Conservation (phyloP, 2,329 filamentous ascomycete genomes). For the Cercospora sp. region DNA sequence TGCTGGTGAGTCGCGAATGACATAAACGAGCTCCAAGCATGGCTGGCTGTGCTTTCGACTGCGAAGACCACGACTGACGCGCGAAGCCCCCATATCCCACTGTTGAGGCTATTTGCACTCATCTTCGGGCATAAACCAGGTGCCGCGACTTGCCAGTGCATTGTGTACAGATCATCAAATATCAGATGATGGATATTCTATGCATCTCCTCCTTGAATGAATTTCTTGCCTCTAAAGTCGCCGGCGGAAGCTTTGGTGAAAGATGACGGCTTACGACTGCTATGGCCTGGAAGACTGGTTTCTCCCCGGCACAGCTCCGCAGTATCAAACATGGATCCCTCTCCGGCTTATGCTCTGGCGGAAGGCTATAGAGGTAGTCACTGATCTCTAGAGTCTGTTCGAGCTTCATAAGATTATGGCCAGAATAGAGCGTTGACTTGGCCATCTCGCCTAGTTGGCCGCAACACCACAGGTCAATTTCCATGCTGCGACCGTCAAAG, state of each 20-base stretch:
- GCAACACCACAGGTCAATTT: not conserved
- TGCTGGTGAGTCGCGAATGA: too few species aligned
- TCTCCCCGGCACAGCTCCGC: not conserved
- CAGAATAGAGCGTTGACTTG: not conserved
- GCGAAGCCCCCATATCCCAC: too few species aligned
- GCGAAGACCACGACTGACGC: not conserved
- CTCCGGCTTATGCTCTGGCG: not conserved
- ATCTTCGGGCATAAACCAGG: not conserved
- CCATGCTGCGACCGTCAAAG: not conserved
- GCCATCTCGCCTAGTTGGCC: not conserved
- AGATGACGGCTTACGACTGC: too few species aligned
- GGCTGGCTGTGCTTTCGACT: not conserved
- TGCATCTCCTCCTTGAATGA: not conserved
- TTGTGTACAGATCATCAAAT: rapidly evolving
- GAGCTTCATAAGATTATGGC: not conserved
- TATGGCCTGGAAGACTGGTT: not conserved
- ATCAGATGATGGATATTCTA: not conserved
- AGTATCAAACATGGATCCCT: not conserved
- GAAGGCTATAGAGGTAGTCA: not conserved
- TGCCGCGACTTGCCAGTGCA: not conserved
- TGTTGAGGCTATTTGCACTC: not conserved
- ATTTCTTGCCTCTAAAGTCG: too few species aligned
- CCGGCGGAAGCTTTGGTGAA: too few species aligned
- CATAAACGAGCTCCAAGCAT: too few species aligned
- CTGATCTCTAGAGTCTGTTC: not conserved